Conservation (phyloP, 129 eudicot species). For the Flaveria ramosissima region DNA sequence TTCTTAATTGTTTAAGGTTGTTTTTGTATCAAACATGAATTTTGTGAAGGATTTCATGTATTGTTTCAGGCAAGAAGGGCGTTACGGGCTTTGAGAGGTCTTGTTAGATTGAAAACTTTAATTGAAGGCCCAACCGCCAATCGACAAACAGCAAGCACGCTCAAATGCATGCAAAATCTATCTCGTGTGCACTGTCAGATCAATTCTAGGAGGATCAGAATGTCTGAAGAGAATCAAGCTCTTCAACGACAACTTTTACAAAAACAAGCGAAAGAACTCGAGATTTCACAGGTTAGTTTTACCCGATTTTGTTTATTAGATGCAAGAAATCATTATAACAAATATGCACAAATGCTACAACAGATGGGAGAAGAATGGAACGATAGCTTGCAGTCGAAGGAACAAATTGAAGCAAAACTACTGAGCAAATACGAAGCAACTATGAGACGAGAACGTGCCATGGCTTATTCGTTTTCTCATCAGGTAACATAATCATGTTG, state of each 20-base stretch:
- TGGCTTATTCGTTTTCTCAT: constrained; percentile 93
- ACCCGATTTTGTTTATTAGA: constrained; percentile 1
- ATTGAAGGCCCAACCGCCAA: constrained; percentile 73
- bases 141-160: constrained; percentile 76
- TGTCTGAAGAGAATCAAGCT: constrained; percentile 86
- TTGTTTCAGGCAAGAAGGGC: constrained; percentile 82
- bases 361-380: constrained; percentile 88
- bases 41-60: neutral
- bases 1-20: neutral
- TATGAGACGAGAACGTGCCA: constrained; percentile 86
- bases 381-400: constrained; percentile 77
- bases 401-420: constrained; percentile 75
- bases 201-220: constrained; percentile 69
- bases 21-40: neutral
- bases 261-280: constrained; percentile 79
- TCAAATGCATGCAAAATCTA: constrained; percentile 82
- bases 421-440: constrained; percentile 82
- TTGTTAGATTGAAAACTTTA: constrained; percentile 73
- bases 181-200: constrained; percentile 87
- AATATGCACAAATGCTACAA: constrained; percentile 17
- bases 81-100: constrained; percentile 79
- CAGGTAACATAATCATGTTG: constrained; percentile 56
- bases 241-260: constrained; percentile 80
- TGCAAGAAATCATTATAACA: neutral
- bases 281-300: constrained; percentile 58